phyloP scores from a whole-genome alignment of 495 filamentous ascomycete genomes.

The Trichoderma virens region DNA sequence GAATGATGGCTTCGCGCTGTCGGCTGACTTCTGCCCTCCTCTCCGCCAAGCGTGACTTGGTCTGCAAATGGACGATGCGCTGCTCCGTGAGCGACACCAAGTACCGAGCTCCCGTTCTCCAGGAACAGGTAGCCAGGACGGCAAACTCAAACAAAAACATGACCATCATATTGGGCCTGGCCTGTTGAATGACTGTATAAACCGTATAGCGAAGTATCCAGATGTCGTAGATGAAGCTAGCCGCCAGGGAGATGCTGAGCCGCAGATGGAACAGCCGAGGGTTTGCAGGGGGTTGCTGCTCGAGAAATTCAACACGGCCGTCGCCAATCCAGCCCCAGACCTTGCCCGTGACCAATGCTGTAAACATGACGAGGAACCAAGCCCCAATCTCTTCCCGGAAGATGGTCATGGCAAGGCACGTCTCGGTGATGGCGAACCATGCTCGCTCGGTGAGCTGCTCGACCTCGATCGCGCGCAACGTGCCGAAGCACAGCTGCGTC shows the following conservation, averaged over 20 bases:
- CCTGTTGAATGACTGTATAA: conserved; percentile 71
- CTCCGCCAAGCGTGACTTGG: conserved; percentile 54
- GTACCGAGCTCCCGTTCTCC: conserved; percentile 73
- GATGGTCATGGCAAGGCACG: conserved; percentile 97
- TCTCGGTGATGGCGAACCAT: conserved; percentile 96
- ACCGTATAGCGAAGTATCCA: conserved; percentile 74
- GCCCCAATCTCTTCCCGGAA: conserved; percentile 90
- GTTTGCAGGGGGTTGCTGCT: conserved; percentile 91
- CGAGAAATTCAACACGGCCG: conserved; percentile 84
- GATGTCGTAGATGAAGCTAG: conserved; percentile 69
- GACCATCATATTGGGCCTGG: conserved; percentile 96
- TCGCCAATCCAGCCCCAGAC: conserved; percentile 98
- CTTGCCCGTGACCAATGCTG: conserved; percentile 82
- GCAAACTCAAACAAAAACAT: conserved; percentile 99
- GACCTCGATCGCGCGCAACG: conserved; percentile 83
- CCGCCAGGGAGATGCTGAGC: conserved; percentile 64
- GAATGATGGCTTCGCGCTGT: conserved; percentile 55
- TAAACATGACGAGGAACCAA: conserved; percentile 95
- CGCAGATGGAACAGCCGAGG: conserved; percentile 83
- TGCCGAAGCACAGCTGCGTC: conserved; percentile 85
- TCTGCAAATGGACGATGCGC: conserved; percentile 63
- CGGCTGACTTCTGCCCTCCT: conserved; percentile 47
- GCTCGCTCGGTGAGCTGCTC: conserved; percentile 96
- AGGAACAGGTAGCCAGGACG: conserved; percentile 68
- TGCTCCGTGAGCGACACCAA: conserved; percentile 71